Conservation (phyloP, 768 basidiomycete genomes). For the Amanita polypyramis region DNA sequence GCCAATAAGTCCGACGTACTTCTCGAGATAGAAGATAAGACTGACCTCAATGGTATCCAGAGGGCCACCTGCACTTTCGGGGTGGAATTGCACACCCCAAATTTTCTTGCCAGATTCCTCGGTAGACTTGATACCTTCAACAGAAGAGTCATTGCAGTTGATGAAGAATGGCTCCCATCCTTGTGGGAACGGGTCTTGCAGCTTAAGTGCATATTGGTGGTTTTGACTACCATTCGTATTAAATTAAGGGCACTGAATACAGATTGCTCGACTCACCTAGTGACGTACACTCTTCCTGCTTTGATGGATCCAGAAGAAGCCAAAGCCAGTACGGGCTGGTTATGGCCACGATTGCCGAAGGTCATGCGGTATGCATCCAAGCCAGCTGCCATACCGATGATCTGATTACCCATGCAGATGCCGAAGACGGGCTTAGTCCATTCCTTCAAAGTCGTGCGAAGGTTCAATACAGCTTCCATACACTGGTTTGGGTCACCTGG, state of each 20-base stretch:
- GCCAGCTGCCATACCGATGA: constrained; percentile 96
- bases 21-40: constrained; percentile 4
- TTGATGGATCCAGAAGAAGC: constrained; percentile 91
- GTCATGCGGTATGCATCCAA: constrained; percentile 97
- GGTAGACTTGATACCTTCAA: constrained; percentile 97
- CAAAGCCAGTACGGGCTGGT: constrained; percentile 94
- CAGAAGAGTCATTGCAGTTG: constrained; percentile 98
- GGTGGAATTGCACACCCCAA: constrained; percentile 99
- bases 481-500: constrained; percentile 91
- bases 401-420: constrained; percentile 98
- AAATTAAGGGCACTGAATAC: constrained; percentile 3
- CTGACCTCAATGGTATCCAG: constrained; percentile 93
- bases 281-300: constrained; percentile 95
- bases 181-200: constrained; percentile 90
- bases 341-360: constrained; percentile 99
- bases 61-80: constrained; percentile 96
- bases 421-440: constrained; percentile 96
- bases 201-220: constrained; percentile 93
- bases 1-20: background rate
- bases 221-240: constrained; percentile 56
- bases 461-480: constrained; percentile 71
- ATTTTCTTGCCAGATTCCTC: constrained; percentile 78
- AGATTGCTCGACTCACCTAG: constrained; percentile 44
- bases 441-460: constrained; percentile 74
- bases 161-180: constrained; percentile 99